Evolutionary conservation across 371 early-diverging fungal species (phyloP).

Genomic region (Amoeboaphelidium occidentale): DNA sequence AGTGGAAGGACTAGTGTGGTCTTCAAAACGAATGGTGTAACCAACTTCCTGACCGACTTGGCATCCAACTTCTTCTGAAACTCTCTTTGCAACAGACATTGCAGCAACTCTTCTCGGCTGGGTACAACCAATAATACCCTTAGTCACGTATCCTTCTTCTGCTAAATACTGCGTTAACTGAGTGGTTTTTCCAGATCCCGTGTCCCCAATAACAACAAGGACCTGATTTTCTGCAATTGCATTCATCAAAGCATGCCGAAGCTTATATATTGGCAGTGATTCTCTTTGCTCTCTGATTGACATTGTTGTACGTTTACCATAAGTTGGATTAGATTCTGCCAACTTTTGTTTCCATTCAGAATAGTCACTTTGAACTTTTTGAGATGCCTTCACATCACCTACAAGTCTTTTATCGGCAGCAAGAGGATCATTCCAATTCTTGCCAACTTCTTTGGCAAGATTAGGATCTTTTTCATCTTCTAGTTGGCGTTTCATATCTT

Average conservation of each 20-base stretch:
- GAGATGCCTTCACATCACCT: no score
- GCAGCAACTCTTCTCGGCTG: conserved; percentile 99
- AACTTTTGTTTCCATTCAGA: no score
- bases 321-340: no score
- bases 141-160: conserved; percentile 63
- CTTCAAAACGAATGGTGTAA: conserved; percentile 96
- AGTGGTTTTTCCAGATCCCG: conserved; percentile 98
- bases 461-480: no score
- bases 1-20: conserved; percentile 77
- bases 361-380: no score
- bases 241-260: conserved; percentile 45
- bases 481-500: conserved; percentile 50
- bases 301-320: conserved; percentile 63
- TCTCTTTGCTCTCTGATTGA: conserved; percentile 78
- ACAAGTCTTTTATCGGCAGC: no score
- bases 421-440: no score
- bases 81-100: conserved; percentile 95
- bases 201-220: conserved; percentile 82
- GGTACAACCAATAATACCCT: conserved; percentile 88
- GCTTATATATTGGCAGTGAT: conserved; percentile 62
- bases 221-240: conserved; percentile 73
- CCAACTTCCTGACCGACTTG: conserved; percentile 86
- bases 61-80: conserved; percentile 91
- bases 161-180: conserved; percentile 97
- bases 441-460: no score